Base-by-base conservation (phyloP, 2,329 filamentous ascomycete species). In the Dryadomyces sulphureus region DNA sequence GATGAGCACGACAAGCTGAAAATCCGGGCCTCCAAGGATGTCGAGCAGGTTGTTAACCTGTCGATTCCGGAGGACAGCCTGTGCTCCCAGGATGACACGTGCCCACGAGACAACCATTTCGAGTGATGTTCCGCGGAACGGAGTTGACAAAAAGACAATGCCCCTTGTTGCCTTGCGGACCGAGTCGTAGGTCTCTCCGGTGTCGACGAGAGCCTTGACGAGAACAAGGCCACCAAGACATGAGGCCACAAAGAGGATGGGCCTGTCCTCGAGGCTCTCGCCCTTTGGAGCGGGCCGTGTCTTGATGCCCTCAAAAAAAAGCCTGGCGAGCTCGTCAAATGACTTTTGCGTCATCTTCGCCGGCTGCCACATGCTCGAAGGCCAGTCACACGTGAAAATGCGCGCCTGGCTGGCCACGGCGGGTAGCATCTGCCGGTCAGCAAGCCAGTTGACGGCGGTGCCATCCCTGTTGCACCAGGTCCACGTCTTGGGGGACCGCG, bases 191-290 rank as follows among this genome's bases (percentile, higher is more conserved):
- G 19, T 14, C 3, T 20, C 20, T 24, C 20, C 22, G 14, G 53
- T 53, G 16, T 41, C 44, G 7, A 54, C 48, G 14, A 60, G 56
- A 36, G 59, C 57, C 50, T 57, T 53, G 8, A 52, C 53, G 24
- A 60, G 45, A 48, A 60, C 53, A 38, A 60, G 54, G 11, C 59
- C 59, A 1, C 59, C 57, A n/a, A 61, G 55, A 48, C 56, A 61
- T n/a, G 59, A 61, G 1, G 58, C 58, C 36, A 61, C 55, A 47
- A 61, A 61, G 42, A 61, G 8, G 35, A 61, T 55, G 1, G 55
- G 57, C 21, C 54, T 51, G 9, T 36, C 49, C 41, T 41, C 48
- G 30, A 3, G 3, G 21, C 30, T n/a, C 19, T 20, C 30, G 9
- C 35, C 30, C 8, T 16, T 46, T 36, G 34, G 34, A 2, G 32